Base-by-base conservation (phyloP, 176 grass and related monocot species). In the Saccharum officinarum region DNA sequence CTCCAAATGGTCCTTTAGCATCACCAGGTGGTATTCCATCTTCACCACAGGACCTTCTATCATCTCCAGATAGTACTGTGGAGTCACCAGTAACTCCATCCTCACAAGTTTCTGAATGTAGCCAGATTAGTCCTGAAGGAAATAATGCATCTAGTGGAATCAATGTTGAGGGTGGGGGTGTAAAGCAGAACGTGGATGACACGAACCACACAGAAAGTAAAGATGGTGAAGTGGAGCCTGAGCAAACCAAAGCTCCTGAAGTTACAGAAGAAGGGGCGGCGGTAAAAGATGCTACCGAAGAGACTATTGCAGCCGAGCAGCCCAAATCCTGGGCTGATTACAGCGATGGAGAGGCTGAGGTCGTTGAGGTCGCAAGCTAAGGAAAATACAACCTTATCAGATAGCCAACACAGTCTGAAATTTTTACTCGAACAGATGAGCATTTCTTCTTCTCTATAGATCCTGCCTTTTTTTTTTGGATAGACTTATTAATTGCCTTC, bases 291-390 rank as follows among this genome's bases (percentile, higher is more conserved):
- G 80, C 40, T 84, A 67, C 60, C 2, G 79, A 94, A 61, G 65
- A 69, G 36, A 67, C 65, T 22, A 78, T 22, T n/a, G 38, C 80
- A 66, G 78, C 62, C 63, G 92, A 90, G 75, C 86, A 94, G 40
- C 63, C 74, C 25, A 92, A 94, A 87, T 90, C 84, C 59, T 97
- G 90, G 92, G 90, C 92, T 66, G 94, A 94, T 73, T 92, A 89
- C 71, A 92, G 94, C 28, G 92, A 98, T 46, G 76, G 88, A 77
- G 92, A 98, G 87, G 83, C 77, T 39, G 89, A 97, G 67, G 72
- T 78, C 37, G 83, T 90, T 88, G 92, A 92, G 86, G 83, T 92
- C 52, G 83, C 85, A 52, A 87, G 85, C 82, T 92, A 66, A 97
- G 67, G 65, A 67, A 82, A 47, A 47, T 16, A 9, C 23, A 50